Evolutionary conservation across 768 basidiomycete genomes (phyloP).

Genomic region (Austroboletus festivus): DNA sequence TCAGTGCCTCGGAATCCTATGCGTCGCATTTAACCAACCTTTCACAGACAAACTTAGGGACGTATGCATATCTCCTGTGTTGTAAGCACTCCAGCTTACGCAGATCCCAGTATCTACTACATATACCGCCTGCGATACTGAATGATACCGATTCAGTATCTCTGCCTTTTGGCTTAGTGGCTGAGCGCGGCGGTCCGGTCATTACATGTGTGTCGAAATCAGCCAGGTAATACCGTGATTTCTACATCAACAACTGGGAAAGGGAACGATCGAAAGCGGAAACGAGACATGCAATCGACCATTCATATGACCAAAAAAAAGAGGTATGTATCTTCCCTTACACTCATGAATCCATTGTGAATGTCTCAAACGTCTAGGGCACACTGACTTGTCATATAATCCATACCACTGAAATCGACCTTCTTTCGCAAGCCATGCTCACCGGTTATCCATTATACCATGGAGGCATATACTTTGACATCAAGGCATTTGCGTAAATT

Average conservation of each 20-base stretch:
- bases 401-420: not conserved
- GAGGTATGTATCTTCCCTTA: slow-evolving; percentile 1
- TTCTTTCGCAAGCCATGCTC: not conserved
- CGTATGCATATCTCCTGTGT: not conserved
- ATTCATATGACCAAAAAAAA: slow-evolving; percentile 2
- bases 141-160: too few relatives aligned
- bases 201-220: not conserved
- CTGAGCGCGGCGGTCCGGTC: too few relatives aligned
- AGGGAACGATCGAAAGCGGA: slow-evolving; percentile 11
- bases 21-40: slow-evolving; percentile 16
- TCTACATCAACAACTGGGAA: not conserved
- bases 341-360: not conserved
- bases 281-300: slow-evolving; percentile 2
- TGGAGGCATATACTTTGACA: slow-evolving; percentile 40
- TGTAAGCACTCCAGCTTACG: too few relatives aligned
- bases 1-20: slow-evolving; percentile 24
- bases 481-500: slow-evolving; percentile 70
- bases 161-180: too few relatives aligned
- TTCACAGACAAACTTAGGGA: slow-evolving; percentile 15
- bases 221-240: not conserved
- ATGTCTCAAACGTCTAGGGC: slow-evolving; percentile 8
- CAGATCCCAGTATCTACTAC: too few relatives aligned
- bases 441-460: slow-evolving; percentile 6
- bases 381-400: not conserved
- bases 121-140: too few relatives aligned